Evolutionary conservation across 768 basidiomycete genomes (phyloP).

Genomic region (Chiua virens): DNA sequence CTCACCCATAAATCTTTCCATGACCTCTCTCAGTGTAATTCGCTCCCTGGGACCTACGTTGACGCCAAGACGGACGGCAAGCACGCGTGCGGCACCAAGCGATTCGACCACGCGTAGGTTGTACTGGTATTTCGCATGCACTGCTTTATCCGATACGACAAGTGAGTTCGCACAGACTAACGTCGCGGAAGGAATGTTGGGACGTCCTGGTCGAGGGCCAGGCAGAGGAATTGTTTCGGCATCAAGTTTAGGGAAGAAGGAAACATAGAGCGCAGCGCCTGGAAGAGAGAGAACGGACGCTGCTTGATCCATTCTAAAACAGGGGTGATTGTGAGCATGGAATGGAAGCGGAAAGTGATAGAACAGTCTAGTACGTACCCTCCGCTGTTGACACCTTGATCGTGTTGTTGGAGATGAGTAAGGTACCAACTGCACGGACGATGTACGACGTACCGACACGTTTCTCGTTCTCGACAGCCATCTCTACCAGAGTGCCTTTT

Average conservation of each 20-base stretch:
- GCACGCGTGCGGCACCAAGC: conserved; percentile 72
- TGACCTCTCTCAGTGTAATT: conserved; percentile 66
- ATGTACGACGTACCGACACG: conserved; percentile 55
- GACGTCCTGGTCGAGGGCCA: conserved; percentile 21
- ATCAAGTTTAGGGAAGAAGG: conserved; percentile 73
- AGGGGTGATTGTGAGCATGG: conserved; percentile 1
- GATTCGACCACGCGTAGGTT: conserved; percentile 94
- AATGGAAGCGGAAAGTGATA: neutral
- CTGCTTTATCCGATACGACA: conserved; percentile 76
- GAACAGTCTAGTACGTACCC: conserved; percentile 47
- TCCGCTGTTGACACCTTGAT: conserved; percentile 68
- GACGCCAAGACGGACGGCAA: conserved; percentile 60
- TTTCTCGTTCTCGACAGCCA: conserved; percentile 84
- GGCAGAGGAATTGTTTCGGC: conserved; percentile 70
- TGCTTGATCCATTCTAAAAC: conserved; percentile 81
- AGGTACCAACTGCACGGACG: neutral
- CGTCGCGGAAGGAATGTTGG: conserved; percentile 25
- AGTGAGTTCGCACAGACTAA: conserved; percentile 51
- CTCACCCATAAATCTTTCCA: conserved; percentile 56
- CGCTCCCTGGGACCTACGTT: conserved; percentile 38
- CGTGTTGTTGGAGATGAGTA: neutral
- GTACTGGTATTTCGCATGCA: conserved; percentile 74
- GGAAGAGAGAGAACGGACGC: conserved; percentile 79
- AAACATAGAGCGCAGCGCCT: conserved; percentile 72
- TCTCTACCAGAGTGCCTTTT: conserved; percentile 72